Conservation (phyloP, 169 alveolate species). For the Babesia caballi region DNA sequence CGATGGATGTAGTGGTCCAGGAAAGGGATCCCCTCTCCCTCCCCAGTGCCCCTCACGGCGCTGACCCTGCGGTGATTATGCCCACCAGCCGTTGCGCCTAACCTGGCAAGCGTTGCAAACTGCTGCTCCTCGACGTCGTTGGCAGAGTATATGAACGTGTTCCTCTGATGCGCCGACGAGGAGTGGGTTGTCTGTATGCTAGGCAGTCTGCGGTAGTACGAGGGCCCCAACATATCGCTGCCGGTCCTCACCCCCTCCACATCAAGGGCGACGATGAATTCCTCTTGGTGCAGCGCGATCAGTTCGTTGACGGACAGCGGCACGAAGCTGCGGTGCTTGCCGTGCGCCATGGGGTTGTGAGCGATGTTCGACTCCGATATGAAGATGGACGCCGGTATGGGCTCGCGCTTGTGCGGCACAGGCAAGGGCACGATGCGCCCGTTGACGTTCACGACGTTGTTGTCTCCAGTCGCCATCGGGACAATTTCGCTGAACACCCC, state of each 20-base stretch:
- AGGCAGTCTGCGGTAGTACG: neutral
- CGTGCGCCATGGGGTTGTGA: conserved; percentile 63
- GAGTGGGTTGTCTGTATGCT: neutral
- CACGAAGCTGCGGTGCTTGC: conserved; percentile 37
- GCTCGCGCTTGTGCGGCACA: conserved; percentile 29
- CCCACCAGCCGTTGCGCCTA: neutral
- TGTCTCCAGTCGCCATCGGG: conserved; percentile 25
- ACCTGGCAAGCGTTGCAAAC: conserved; percentile 57
- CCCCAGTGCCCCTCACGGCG: conserved; percentile 71
- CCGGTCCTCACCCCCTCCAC: conserved; percentile 60
- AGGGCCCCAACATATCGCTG: conserved; percentile 1
- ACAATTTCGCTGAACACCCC: conserved; percentile 16
- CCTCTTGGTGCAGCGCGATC: conserved; percentile 13
- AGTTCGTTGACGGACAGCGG: conserved; percentile 56
- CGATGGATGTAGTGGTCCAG: conserved; percentile 77
- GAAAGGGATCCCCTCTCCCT: conserved; percentile 67
- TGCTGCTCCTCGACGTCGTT: conserved; percentile 21
- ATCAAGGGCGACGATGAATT: conserved; percentile 59
- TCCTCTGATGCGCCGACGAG: neutral
- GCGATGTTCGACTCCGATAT: conserved; percentile 61
- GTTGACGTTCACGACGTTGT: conserved; percentile 29
- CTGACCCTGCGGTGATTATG: conserved; percentile 57
- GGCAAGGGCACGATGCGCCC: conserved; percentile 66
- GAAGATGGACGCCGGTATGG: conserved; percentile 57
- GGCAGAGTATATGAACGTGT: conserved; percentile 11